These are phyloP conservation scores for Claviceps paspali DNA, from an alignment of 2,329 filamentous ascomycete genomes.

Conservation along the genomic window DNA sequence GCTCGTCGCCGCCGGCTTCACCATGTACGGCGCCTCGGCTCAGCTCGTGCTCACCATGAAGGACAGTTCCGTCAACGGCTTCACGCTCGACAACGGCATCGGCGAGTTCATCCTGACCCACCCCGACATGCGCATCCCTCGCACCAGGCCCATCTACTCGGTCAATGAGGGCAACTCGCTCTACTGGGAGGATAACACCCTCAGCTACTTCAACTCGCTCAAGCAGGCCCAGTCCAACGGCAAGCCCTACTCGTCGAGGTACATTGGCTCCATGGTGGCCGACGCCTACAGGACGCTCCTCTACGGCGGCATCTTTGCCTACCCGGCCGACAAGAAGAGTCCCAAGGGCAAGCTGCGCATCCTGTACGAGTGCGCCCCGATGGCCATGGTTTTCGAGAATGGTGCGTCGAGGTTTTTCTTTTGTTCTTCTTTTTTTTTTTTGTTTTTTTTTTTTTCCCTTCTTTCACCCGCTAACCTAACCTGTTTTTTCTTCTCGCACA, in stretches of 20 bases:
- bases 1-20: constrained; percentile 91
- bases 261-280: constrained; percentile 97
- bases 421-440: neutral
- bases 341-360: constrained; percentile 97
- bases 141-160: constrained; percentile 75
- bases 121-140: constrained; percentile 80
- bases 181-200: constrained; percentile 85
- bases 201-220: constrained; percentile 75
- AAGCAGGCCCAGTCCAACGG: constrained; percentile 61
- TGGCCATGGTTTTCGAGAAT: constrained; percentile 97
- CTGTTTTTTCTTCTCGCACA: constrained; percentile 22
- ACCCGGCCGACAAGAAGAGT: constrained; percentile 94
- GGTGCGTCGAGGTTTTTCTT: constrained; percentile 39
- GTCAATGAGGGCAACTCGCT: constrained; percentile 97
- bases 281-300: constrained; percentile 92
- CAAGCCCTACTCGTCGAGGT: constrained; percentile 88
- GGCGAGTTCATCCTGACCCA: constrained; percentile 99
- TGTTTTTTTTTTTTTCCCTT: neutral
- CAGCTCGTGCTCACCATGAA: constrained; percentile 97
- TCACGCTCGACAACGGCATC: constrained; percentile 90
- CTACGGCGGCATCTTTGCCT: constrained; percentile 95
- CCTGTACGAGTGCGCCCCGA: constrained; percentile 94
- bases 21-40: constrained; percentile 96
- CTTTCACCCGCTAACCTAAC: neutral
- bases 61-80: constrained; percentile 83